phyloP scores from a whole-genome alignment of 345 rosid genomes.

The Bruguiera parviflora region DNA sequence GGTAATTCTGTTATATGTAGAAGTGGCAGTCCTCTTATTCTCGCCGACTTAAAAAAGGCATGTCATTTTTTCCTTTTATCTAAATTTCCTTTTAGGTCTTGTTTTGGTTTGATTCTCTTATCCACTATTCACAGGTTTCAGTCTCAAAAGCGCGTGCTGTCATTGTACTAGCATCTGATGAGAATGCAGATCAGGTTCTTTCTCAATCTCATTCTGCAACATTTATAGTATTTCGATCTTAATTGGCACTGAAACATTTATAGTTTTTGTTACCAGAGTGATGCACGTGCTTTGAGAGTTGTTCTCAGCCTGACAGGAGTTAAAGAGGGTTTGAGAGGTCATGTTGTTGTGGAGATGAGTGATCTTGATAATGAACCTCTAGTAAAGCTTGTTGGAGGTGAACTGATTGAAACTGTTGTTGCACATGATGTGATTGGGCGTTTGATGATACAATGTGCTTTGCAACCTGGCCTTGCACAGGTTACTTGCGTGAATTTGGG shows the following conservation, averaged over 20 bases:
- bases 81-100: neutral
- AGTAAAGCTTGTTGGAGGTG: slow-evolving; percentile 96
- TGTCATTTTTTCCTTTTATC: slow-evolving; percentile 1
- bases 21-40: slow-evolving; percentile 87
- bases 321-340: slow-evolving; percentile 78
- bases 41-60: slow-evolving; percentile 88
- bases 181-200: slow-evolving; percentile 89
- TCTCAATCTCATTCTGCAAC: slow-evolving; percentile 7
- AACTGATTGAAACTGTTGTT: slow-evolving; percentile 81
- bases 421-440: slow-evolving; percentile 97
- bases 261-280: slow-evolving; percentile 50
- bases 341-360: slow-evolving; percentile 95
- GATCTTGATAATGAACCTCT: slow-evolving; percentile 92
- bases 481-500: slow-evolving; percentile 28
- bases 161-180: slow-evolving; percentile 82
- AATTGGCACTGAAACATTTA: slow-evolving; percentile 12
- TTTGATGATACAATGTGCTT: slow-evolving; percentile 91
- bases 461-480: slow-evolving; percentile 96
- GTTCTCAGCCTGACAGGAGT: slow-evolving; percentile 91
- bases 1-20: slow-evolving; percentile 90
- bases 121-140: slow-evolving; percentile 49
- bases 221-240: slow-evolving; percentile 16
- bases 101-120: slow-evolving; percentile 5
- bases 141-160: slow-evolving; percentile 90
- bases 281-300: slow-evolving; percentile 88